A percentile compares a stretch with the other conserved stretches of the same genome.
phyloP scores from a whole-genome alignment of 495 filamentous ascomycete species.

The Penicillium macrosclerotiorum region DNA sequence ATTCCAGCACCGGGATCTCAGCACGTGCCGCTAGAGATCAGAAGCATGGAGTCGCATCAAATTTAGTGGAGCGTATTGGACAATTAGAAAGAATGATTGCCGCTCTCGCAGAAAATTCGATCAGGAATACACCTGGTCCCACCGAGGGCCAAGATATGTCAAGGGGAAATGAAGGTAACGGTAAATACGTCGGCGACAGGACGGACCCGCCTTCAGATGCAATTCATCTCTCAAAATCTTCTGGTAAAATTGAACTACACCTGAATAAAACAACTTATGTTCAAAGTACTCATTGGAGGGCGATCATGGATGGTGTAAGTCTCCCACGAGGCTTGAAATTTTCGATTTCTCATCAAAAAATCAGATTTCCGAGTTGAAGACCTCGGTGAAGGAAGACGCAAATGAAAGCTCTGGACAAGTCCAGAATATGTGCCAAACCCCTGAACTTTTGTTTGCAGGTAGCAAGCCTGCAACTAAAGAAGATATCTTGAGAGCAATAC shows the following conservation, averaged over 20 bases:
- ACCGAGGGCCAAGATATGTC: not conserved
- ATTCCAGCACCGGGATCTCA: not conserved
- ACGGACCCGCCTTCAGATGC: not conserved
- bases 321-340: conserved; percentile 1
- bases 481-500: conserved; percentile 14
- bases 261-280: conserved; percentile 21
- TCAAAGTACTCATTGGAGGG: conserved; percentile 30
- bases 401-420: conserved; percentile 14
- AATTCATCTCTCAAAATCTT: conserved; percentile 2
- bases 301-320: conserved; percentile 25
- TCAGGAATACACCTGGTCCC: not conserved
- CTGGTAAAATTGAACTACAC: conserved; percentile 10
- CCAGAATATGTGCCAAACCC: not conserved
- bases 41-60: not conserved
- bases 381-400: conserved; percentile 62
- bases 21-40: conserved; percentile 1
- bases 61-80: conserved; percentile 22
- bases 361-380: conserved; percentile 79
- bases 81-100: conserved; percentile 27
- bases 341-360: not conserved
- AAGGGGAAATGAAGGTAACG: not conserved
- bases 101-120: conserved; percentile 19
- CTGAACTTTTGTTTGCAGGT: conserved; percentile 7
- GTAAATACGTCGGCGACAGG: not conserved
- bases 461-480: conserved; percentile 1